Evolutionary conservation across 1,284 basidiomycete species (phyloP).

Genomic region (Mycena citricolor): DNA sequence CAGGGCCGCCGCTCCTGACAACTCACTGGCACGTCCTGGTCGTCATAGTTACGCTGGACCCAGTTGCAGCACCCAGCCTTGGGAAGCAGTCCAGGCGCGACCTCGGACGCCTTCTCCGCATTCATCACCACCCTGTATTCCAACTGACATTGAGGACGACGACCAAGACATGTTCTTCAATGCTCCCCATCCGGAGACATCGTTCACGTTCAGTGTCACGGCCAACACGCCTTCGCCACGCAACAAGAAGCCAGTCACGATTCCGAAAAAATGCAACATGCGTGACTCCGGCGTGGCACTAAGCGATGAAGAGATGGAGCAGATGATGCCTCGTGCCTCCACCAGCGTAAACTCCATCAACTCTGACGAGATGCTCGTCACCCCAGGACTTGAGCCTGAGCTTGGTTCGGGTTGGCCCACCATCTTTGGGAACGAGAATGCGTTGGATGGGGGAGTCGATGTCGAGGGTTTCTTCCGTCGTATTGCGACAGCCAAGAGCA

Average conservation of each 20-base stretch:
- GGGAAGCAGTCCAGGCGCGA: constrained; percentile 45
- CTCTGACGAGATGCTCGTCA: constrained; percentile 63
- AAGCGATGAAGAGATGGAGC: constrained; percentile 57
- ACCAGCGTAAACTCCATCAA: constrained; percentile 60
- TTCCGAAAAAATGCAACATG: constrained; percentile 66
- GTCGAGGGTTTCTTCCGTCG: constrained; percentile 72
- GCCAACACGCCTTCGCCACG: constrained; percentile 59
- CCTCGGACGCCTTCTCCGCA: constrained; percentile 43
- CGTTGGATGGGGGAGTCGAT: constrained; percentile 39
- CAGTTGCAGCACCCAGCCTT: constrained; percentile 36
- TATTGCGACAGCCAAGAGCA: constrained; percentile 59
- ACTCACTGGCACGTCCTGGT: constrained; percentile 36
- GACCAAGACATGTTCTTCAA: constrained; percentile 66
- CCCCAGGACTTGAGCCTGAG: constrained; percentile 59
- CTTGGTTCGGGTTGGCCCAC: constrained; percentile 63
- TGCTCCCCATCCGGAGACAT: constrained; percentile 39
- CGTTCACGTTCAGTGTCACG: constrained; percentile 57
- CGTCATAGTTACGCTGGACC: constrained; percentile 65
- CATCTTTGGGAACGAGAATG: constrained; percentile 35
- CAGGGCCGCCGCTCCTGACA: constrained; percentile 28
- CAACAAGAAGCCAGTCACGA: constrained; percentile 38
- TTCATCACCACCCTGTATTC: constrained; percentile 44
- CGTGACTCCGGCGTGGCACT: constrained; percentile 66
- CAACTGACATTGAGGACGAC: constrained; percentile 35
- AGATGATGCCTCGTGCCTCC: constrained; percentile 52